A percentile compares a stretch with the other conserved stretches of the same genome.
Conservation (phyloP, 257 asterid genomes). For the Ophiorrhiza pumila region DNA sequence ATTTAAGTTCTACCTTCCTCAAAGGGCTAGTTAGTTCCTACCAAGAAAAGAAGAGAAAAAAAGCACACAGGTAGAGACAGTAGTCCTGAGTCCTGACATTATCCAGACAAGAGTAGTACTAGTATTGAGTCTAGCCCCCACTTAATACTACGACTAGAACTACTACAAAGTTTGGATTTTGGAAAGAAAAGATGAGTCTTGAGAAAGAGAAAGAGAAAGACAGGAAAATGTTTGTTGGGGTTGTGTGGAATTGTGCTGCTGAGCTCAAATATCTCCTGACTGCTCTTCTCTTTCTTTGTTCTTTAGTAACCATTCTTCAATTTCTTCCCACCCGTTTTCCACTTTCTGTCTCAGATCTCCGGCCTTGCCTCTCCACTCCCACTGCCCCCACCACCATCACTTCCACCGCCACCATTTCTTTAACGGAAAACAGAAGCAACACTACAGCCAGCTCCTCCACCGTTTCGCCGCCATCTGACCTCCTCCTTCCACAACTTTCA, state of each 20-base stretch:
- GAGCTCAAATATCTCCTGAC: conserved; percentile 60
- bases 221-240: conserved; percentile 56
- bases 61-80: too few relatives aligned
- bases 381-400: conserved; percentile 10
- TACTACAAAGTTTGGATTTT: too few relatives aligned
- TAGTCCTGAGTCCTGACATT: too few relatives aligned
- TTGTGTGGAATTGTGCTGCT: conserved; percentile 66
- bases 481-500: neutral
- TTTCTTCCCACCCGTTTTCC: conserved; percentile 54
- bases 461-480: neutral
- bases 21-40: too few relatives aligned
- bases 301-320: conserved; percentile 58
- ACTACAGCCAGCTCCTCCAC: neutral
- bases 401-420: conserved; percentile 2
- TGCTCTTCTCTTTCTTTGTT: conserved; percentile 56
- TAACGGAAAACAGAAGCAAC: neutral
- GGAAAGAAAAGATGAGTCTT: conserved; percentile 5
- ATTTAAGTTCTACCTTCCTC: too few relatives aligned
- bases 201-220: conserved; percentile 40
- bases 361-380: conserved; percentile 37
- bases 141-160: neutral
- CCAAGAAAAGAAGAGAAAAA: neutral
- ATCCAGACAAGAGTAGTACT: neutral
- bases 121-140: neutral
- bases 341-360: conserved; percentile 48